Evolutionary conservation across 495 filamentous ascomycete genomes (phyloP).

Genomic region (Pseudoneurospora amorphoporcata): DNA sequence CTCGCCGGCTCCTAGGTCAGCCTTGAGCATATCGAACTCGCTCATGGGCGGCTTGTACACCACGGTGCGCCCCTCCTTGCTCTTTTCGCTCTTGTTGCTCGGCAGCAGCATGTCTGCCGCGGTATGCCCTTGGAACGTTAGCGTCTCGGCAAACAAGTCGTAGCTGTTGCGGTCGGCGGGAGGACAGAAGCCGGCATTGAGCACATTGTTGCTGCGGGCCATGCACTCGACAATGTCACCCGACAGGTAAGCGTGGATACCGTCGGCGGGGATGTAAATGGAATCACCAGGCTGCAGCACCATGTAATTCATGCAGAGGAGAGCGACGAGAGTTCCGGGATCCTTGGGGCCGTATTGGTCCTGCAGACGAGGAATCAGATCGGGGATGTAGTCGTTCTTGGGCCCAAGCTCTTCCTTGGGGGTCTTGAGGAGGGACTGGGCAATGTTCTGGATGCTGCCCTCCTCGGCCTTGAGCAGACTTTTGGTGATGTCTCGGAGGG

Average conservation of each 20-base stretch:
- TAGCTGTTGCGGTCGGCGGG: slow-evolving; percentile 49
- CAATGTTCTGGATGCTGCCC: slow-evolving; percentile 37
- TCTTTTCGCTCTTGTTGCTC: slow-evolving; percentile 37
- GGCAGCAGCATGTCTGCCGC: slow-evolving; percentile 42
- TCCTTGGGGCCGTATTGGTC: slow-evolving; percentile 53
- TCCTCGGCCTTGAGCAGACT: slow-evolving; percentile 46
- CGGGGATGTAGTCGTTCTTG: slow-evolving; percentile 41
- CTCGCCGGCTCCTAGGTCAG: slow-evolving; percentile 45
- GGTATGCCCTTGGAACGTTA: slow-evolving; percentile 53
- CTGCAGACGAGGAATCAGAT: slow-evolving; percentile 52
- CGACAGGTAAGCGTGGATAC: slow-evolving; percentile 66
- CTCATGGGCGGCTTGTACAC: slow-evolving; percentile 58
- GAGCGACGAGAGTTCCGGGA: slow-evolving; percentile 52
- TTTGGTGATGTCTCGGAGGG: slow-evolving; percentile 49
- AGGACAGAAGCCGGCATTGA: slow-evolving; percentile 68
- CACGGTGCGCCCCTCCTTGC: slow-evolving; percentile 47
- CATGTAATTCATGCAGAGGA: slow-evolving; percentile 67
- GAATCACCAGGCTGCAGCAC: slow-evolving; percentile 53
- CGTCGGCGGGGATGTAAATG: slow-evolving; percentile 67
- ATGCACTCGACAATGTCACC: slow-evolving; percentile 83
- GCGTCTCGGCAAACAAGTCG: slow-evolving; percentile 48
- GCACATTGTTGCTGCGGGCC: slow-evolving; percentile 71
- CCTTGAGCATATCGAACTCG: slow-evolving; percentile 62
- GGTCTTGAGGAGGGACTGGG: slow-evolving; percentile 38
- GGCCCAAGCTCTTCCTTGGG: slow-evolving; percentile 27